Evolutionary conservation across 83 land plant species (phyloP).

Genomic region (Picea abies): DNA sequence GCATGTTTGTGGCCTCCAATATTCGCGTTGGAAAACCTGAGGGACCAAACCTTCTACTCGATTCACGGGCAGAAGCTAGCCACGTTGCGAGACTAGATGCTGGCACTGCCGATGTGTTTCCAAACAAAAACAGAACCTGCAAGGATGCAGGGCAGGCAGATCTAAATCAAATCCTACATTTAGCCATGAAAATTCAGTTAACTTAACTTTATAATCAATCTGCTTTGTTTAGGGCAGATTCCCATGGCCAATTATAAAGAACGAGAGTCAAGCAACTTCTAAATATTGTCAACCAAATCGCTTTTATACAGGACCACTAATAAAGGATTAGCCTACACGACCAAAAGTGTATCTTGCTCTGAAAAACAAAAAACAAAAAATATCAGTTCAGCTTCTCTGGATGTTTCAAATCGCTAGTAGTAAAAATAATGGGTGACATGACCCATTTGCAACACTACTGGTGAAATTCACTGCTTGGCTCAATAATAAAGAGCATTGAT

Average conservation of each 20-base stretch:
- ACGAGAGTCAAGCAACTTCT: neutral
- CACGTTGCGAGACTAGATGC: conserved; percentile 53
- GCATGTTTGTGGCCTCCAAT: conserved; percentile 17
- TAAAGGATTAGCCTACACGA: neutral
- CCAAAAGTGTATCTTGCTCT: neutral
- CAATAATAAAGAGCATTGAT: neutral
- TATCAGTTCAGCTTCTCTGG: neutral
- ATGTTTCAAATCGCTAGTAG: neutral
- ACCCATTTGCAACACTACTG: neutral
- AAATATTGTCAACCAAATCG: neutral
- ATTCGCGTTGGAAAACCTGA: conserved; percentile 50
- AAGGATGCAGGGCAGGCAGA: neutral
- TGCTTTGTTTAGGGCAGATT: neutral
- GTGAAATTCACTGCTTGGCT: neutral
- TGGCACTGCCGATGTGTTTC: conserved; percentile 44
- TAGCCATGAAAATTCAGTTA: neutral
- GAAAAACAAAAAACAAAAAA: neutral
- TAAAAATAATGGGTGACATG: neutral
- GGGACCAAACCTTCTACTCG: conserved; percentile 42
- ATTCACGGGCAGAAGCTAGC: conserved; percentile 62
- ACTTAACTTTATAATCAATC: neutral
- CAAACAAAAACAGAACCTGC: conserved; percentile 53
- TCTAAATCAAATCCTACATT: conserved; percentile 10
- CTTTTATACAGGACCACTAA: neutral
- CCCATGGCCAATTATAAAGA: neutral